phyloP scores from a whole-genome alignment of 345 rosid species.

The Abelmoschus esculentus region DNA sequence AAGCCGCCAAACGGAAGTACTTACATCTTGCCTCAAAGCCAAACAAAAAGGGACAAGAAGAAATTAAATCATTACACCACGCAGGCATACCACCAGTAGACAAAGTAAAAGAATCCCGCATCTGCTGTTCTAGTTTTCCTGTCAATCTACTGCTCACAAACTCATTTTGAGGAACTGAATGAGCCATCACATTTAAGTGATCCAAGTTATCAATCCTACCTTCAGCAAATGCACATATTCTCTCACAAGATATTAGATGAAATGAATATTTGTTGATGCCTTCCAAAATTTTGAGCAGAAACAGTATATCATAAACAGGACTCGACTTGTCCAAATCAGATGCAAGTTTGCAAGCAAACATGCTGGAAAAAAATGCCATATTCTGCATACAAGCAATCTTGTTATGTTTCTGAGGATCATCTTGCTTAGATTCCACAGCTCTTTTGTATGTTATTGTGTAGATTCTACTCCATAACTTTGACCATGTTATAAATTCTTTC shows the following conservation, averaged over 20 bases:
- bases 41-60: constrained; percentile 81
- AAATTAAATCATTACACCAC: constrained; percentile 82
- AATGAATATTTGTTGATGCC: constrained; percentile 55
- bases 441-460: constrained; percentile 54
- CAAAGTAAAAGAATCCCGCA: constrained; percentile 67
- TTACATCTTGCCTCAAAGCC: constrained; percentile 75
- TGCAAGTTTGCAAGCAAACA: constrained; percentile 47
- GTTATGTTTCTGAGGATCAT: constrained; percentile 21
- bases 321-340: constrained; percentile 44
- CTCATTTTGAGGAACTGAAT: constrained; percentile 49
- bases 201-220: constrained; percentile 58
- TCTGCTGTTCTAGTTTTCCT: constrained; percentile 88
- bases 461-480: constrained; percentile 58
- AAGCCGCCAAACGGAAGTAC: constrained; percentile 73
- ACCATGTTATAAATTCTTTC: constrained; percentile 34
- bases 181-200: constrained; percentile 40
- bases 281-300: constrained; percentile 75
- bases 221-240: constrained; percentile 53
- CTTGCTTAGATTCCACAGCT: constrained; percentile 28
- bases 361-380: constrained; percentile 38
- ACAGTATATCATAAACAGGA: constrained; percentile 52
- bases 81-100: constrained; percentile 66
- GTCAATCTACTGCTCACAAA: constrained; percentile 79
- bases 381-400: constrained; percentile 17
- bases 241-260: constrained; percentile 58